Base-by-base conservation (phyloP, 2,329 filamentous ascomycete species). In the Aspergillus oerlinghausenensis region DNA sequence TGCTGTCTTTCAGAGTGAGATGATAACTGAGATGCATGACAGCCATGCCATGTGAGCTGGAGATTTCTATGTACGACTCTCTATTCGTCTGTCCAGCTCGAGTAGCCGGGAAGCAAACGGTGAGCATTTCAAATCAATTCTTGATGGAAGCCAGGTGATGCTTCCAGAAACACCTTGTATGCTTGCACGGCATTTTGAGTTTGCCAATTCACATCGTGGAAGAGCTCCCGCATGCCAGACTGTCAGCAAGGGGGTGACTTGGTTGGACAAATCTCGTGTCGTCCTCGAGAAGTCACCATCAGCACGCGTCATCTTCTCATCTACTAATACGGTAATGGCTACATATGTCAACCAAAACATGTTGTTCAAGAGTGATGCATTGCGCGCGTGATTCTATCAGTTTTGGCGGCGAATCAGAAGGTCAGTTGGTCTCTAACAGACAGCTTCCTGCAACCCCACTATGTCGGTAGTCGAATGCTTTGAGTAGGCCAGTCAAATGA, bases 401-500 rank as follows among this genome's bases (percentile, higher is more conserved):
- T 11, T 45, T 32, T 25, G 29, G n/a, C 5, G 48, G 50, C 59
- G 58, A 62, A 64, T 63, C 63, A 62, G 26, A 55, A 19, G 17
- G 28, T 53, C 51, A 54, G 19, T 42, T 52, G 63, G 51, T 60
- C 55, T 60, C 21, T 57, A 63, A 64, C 56, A 63, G 60, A 68
- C 85, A 88, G 56, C 75, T 73, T 21, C 78, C 80, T 14, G 80
- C 82, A 70, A 80, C 75, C 40, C 80, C 74, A 55, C 80, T 83
- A 73, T 96, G 92, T 67, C 90, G 86, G 70, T 89, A 88, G 74
- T 96, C 90, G 75, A 97, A 96, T 3, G 92, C 92, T 73, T 85
- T 88, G 29, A 89, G 71, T 75, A 97, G 82, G 50, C 90, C 92
- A 52, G 86, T 86, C 58, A 97, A 78, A 78, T 99, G 94, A 25